These are phyloP conservation scores for Cystobasidiaceae sp. DNA, from an alignment of 1,284 basidiomycete species.

Conservation along the genomic window DNA sequence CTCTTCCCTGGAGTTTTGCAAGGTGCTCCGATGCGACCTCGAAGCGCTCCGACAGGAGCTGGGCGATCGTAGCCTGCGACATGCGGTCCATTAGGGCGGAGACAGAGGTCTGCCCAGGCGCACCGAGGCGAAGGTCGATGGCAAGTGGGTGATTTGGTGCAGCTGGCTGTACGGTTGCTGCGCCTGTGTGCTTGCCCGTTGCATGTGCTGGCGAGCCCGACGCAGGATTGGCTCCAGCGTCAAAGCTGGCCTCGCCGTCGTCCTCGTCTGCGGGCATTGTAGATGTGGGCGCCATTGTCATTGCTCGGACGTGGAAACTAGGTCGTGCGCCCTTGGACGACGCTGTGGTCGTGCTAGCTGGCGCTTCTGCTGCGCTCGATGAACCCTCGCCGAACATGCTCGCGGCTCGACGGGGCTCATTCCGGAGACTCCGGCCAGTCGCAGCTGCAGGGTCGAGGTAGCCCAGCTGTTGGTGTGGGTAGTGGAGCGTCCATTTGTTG, in stretches of 20 bases:
- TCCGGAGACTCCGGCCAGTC: background rate
- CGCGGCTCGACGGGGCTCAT: background rate
- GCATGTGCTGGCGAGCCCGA: background rate
- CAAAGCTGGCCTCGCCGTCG: conserved; percentile 30
- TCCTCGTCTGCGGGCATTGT: conserved; percentile 3
- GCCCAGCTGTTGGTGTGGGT: conserved; percentile 39
- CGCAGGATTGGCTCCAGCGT: background rate
- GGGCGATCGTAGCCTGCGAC: conserved; percentile 90
- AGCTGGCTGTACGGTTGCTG: conserved; percentile 20
- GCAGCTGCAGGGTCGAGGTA: conserved; percentile 22
- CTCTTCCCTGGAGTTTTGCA: conserved; percentile 74
- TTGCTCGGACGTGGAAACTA: conserved; percentile 6
- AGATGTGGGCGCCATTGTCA: background rate
- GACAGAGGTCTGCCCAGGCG: conserved; percentile 59
- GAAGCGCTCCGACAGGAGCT: conserved; percentile 82
- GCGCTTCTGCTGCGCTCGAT: conserved; percentile 5
- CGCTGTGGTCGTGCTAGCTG: background rate
- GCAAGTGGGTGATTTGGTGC: conserved; percentile 36
- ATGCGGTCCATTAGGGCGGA: conserved; percentile 79
- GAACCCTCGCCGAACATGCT: background rate
- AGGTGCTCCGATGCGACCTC: conserved; percentile 72
- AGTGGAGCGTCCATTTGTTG: conserved; percentile 39
- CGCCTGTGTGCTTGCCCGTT: conserved; percentile 19
- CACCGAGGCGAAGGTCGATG: conserved; percentile 72
- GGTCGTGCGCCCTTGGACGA: conserved; percentile 1